These are phyloP conservation scores for Podaxis sp. DNA, from an alignment of 768 basidiomycete species.

Conservation along the genomic window DNA sequence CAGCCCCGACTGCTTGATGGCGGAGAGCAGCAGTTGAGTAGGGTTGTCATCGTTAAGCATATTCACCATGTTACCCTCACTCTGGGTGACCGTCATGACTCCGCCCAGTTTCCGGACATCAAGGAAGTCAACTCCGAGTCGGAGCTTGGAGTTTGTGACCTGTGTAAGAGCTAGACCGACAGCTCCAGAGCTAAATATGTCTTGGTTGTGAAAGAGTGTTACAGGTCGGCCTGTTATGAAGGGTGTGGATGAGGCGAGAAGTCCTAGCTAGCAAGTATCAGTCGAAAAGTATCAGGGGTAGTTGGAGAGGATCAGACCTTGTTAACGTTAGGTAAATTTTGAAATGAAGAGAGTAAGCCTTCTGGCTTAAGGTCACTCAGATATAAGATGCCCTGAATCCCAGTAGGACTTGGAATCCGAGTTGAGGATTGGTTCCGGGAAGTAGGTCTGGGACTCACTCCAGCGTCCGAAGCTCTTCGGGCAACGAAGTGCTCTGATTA, in stretches of 20 bases:
- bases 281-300: not conserved
- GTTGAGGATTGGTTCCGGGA: constrained; percentile 10
- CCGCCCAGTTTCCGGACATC: constrained; percentile 45
- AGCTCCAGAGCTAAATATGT: constrained; percentile 62
- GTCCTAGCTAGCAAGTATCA: constrained; percentile 48
- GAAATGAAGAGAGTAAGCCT: constrained; percentile 48
- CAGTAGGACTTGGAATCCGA: constrained; percentile 16
- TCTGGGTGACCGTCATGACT: constrained; percentile 58
- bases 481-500: constrained; percentile 17
- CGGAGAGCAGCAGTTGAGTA: constrained; percentile 54
- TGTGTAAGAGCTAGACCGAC: constrained; percentile 57
- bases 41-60: constrained; percentile 59
- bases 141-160: not conserved
- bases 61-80: constrained; percentile 70
- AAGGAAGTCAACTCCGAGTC: constrained; percentile 30
- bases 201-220: constrained; percentile 61
- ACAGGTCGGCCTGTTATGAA: constrained; percentile 76
- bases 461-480: constrained; percentile 35
- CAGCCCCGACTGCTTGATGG: constrained; percentile 41
- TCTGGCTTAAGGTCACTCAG: constrained; percentile 60
- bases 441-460: constrained; percentile 30
- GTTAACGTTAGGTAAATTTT: constrained; percentile 41
- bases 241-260: constrained; percentile 73
- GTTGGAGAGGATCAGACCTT: constrained; percentile 39
- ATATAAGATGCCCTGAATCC: constrained; percentile 10